phyloP scores from a whole-genome alignment of 2,329 filamentous ascomycete species.

The Hymenoscyphus salicellus region DNA sequence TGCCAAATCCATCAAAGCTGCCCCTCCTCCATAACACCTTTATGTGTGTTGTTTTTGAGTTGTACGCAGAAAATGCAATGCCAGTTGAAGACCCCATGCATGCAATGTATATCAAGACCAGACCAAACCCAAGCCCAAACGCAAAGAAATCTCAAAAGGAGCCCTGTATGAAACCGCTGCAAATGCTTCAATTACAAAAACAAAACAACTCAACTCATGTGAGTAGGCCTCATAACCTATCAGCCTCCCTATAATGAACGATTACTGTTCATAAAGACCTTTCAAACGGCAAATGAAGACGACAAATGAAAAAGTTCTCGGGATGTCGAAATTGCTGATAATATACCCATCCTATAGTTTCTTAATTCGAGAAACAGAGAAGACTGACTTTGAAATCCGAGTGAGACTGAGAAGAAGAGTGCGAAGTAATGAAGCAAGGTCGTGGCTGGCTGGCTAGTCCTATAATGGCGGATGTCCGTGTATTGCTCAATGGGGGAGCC shows the following conservation, averaged over 20 bases:
- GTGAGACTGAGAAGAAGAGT: not conserved
- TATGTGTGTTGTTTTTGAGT: conserved; percentile 7
- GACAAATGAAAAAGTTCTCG: conserved; percentile 3
- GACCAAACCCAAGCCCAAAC: conserved; percentile 19
- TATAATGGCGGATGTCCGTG: not conserved
- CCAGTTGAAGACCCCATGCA: conserved; percentile 17
- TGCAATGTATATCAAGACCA: conserved; percentile 24
- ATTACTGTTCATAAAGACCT: conserved; percentile 14
- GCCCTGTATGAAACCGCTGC: conserved; percentile 24
- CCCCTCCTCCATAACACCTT: conserved; percentile 3
- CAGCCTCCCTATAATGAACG: conserved; percentile 11
- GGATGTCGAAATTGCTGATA: conserved; percentile 6
- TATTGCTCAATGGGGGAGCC: not conserved
- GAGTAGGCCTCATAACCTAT: conserved; percentile 12
- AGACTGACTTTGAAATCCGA: conserved; percentile 1
- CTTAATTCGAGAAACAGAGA: not conserved
- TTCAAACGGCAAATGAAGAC: conserved; percentile 9
- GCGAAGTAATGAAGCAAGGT: not conserved
- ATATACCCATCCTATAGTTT: conserved; percentile 3
- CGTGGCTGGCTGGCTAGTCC: not conserved
- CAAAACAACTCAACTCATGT: conserved; percentile 22
- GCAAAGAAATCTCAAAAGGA: conserved; percentile 15
- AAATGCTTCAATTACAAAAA: conserved; percentile 34
- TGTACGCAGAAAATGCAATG: conserved; percentile 11
- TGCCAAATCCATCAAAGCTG: conserved; percentile 13